Evolutionary conservation across 805 yeast species (phyloP).

Genomic region (Pichia nakasei): DNA sequence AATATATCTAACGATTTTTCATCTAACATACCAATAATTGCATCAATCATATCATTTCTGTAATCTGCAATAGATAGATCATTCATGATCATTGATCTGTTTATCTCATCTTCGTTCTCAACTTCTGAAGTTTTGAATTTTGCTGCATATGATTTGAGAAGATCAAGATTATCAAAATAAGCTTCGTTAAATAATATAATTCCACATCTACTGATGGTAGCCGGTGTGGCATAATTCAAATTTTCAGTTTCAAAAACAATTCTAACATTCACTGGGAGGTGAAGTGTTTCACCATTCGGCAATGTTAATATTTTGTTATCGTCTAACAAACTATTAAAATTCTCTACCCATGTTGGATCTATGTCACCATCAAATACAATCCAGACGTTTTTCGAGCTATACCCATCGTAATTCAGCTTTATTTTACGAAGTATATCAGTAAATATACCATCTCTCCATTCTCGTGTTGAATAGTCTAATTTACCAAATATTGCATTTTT

Average conservation of each 20-base stretch:
- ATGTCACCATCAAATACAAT: slow-evolving; percentile 86
- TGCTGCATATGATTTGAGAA: slow-evolving; percentile 9
- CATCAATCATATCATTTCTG: background rate
- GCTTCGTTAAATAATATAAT: slow-evolving; percentile 61
- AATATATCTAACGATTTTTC: slow-evolving; percentile 14
- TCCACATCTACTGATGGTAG: slow-evolving; percentile 90
- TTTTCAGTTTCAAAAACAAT: slow-evolving; percentile 71
- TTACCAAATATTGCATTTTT: slow-evolving; percentile 63
- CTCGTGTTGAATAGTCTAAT: slow-evolving; percentile 69
- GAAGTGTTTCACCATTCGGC: slow-evolving; percentile 82
- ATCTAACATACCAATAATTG: slow-evolving; percentile 9
- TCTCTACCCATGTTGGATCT: slow-evolving; percentile 92
- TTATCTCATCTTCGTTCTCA: slow-evolving; percentile 11
- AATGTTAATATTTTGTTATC: slow-evolving; percentile 75
- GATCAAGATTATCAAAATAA: slow-evolving; percentile 7
- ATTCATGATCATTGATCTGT: slow-evolving; percentile 1
- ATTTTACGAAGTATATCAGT: slow-evolving; percentile 58
- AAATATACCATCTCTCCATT: slow-evolving; percentile 87
- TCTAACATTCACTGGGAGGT: slow-evolving; percentile 53
- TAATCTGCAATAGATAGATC: slow-evolving; percentile 2
- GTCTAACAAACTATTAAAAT: slow-evolving; percentile 81
- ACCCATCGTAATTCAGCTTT: slow-evolving; percentile 49
- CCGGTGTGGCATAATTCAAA: slow-evolving; percentile 67
- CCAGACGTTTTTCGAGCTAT: slow-evolving; percentile 51
- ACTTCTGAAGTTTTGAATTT: slow-evolving; percentile 9